Conservation (phyloP, 371 early-diverging fungal species). For the Cokeromyces recurvatus region DNA sequence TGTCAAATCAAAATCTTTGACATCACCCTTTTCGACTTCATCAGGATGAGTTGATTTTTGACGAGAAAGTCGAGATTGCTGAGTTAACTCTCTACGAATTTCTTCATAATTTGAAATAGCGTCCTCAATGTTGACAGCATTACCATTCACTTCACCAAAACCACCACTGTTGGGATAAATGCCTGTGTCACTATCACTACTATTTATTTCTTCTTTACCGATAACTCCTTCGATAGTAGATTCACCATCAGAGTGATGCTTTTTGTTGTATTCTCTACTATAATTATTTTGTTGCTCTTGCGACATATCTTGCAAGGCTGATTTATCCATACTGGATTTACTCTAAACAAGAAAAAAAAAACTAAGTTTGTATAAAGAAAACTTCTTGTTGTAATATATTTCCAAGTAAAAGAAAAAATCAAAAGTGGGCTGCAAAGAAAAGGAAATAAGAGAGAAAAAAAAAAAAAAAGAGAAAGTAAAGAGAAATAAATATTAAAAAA, state of each 20-base stretch:
- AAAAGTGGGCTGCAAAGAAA: too few relatives aligned
- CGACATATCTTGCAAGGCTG: constrained; percentile 17
- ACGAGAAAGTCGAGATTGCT: constrained; percentile 32
- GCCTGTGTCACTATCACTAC: constrained; percentile 4
- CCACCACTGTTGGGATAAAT: constrained; percentile 14
- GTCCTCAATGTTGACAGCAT: constrained; percentile 42
- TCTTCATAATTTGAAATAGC: constrained; percentile 45
- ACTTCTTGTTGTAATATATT: too few relatives aligned
- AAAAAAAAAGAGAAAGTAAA: too few relatives aligned
- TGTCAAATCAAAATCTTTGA: constrained; percentile 25
- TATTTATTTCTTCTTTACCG: constrained; percentile 18
- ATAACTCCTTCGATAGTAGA: constrained; percentile 21
- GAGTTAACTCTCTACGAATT: constrained; percentile 40
- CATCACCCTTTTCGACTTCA: constrained; percentile 23
- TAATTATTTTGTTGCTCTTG: constrained; percentile 9
- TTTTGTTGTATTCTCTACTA: constrained; percentile 15
- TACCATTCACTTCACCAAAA: constrained; percentile 40
- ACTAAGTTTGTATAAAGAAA: too few relatives aligned
- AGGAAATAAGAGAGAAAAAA: too few relatives aligned
- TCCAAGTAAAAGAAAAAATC: too few relatives aligned
- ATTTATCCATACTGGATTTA: constrained; percentile 24
- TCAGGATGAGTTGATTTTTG: constrained; percentile 16
- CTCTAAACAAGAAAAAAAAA: too few relatives aligned
- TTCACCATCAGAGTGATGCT: constrained; percentile 15
- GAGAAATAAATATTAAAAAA: too few relatives aligned